A percentile compares a stretch with the other conserved stretches of the same genome.
Conservation (phyloP, 2,329 filamentous ascomycete genomes). For the Lojkania enalia region DNA sequence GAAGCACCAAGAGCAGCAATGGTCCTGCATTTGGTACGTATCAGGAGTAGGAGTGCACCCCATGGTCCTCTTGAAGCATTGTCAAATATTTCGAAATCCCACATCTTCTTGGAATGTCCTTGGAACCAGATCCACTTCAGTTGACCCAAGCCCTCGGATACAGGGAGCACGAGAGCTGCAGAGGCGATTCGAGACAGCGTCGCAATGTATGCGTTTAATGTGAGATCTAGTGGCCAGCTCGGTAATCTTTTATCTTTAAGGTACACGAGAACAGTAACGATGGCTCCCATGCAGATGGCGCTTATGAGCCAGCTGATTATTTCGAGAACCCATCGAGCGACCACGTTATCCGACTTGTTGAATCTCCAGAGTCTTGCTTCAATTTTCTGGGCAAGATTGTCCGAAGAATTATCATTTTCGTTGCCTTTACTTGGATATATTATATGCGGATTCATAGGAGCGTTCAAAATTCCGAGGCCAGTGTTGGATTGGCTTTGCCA, state of each 20-base stretch:
- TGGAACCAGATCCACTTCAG: constrained; percentile 26
- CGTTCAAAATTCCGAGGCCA: too few relatives aligned
- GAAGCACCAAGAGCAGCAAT: constrained; percentile 25
- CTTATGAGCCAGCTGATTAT: constrained; percentile 19
- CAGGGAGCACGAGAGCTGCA: constrained; percentile 15
- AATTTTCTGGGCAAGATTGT: constrained; percentile 15
- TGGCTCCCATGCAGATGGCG: constrained; percentile 15
- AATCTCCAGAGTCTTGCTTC: constrained; percentile 16
- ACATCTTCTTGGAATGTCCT: constrained; percentile 13
- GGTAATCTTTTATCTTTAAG: constrained; percentile 12
- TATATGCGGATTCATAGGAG: too few relatives aligned
- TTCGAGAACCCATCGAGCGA: constrained; percentile 17
- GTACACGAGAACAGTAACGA: constrained; percentile 20
- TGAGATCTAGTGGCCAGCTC: constrained; percentile 11
- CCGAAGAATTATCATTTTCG: neutral
- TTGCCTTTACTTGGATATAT: too few relatives aligned
- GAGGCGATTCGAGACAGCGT: constrained; percentile 16
- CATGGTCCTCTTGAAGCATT: constrained; percentile 22
- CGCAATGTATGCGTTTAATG: constrained; percentile 22
- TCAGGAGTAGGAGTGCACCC: constrained; percentile 7
- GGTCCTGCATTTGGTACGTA: constrained; percentile 2
- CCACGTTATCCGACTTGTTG: constrained; percentile 11
- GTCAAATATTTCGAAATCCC: constrained; percentile 32
- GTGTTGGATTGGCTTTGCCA: neutral
- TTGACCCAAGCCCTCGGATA: constrained; percentile 21